Evolutionary conservation across 805 yeast species (phyloP).

Genomic region (Metschnikowia kunwiensis): DNA sequence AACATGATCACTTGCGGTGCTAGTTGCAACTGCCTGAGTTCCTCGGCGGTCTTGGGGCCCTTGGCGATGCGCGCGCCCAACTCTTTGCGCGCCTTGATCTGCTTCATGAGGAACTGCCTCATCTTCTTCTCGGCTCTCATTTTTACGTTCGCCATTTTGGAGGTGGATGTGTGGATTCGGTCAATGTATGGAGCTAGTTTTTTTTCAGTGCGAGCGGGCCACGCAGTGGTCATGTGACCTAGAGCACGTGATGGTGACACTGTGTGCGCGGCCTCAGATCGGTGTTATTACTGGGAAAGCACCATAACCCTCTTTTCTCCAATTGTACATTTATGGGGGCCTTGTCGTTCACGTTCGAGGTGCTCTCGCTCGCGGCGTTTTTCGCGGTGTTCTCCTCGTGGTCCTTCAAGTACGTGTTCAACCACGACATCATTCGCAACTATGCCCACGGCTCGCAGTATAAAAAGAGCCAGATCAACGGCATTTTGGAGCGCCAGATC

Average conservation of each 20-base stretch:
- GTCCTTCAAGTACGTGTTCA: constrained; percentile 23
- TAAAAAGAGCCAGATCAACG: constrained; percentile 26
- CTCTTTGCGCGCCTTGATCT: constrained; percentile 40
- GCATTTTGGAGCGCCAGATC: constrained; percentile 17
- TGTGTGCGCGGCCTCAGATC: background rate
- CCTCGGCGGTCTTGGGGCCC: constrained; percentile 33
- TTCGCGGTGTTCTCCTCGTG: constrained; percentile 17
- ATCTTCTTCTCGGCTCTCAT: constrained; percentile 45
- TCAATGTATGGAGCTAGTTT: background rate
- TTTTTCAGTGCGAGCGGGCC: background rate
- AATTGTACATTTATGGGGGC: constrained; percentile 6
- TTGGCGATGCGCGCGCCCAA: constrained; percentile 43
- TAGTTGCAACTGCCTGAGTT: constrained; percentile 47
- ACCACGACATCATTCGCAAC: constrained; percentile 25
- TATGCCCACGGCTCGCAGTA: constrained; percentile 21
- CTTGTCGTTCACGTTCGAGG: constrained; percentile 8
- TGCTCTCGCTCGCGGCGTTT: constrained; percentile 17
- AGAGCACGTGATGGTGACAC: background rate
- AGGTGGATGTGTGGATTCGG: constrained; percentile 3
- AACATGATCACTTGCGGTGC: constrained; percentile 84
- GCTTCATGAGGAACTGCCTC: constrained; percentile 46
- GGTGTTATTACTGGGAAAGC: too few species aligned
- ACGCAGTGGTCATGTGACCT: background rate
- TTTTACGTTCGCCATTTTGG: constrained; percentile 34
- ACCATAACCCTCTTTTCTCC: too few species aligned